Conservation (phyloP, 352 stramenopile species). For the Phytophthora kernoviae region DNA sequence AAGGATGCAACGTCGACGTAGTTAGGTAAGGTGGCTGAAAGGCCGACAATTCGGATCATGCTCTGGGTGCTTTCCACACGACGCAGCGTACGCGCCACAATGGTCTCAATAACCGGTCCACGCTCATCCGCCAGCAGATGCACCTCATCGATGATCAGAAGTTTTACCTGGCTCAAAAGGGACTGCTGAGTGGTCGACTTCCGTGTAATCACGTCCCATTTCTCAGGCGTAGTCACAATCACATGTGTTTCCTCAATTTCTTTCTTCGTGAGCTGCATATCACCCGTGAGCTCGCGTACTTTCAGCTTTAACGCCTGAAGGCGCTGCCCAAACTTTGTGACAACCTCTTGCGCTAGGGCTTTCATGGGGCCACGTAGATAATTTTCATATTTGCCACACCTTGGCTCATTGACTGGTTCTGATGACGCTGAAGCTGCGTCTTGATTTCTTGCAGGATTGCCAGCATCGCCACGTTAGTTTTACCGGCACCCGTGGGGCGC, state of each 20-base stretch:
- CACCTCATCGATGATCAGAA: constrained; percentile 99
- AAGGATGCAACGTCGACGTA: constrained; percentile 99
- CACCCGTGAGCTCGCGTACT: constrained; percentile 96
- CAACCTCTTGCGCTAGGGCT: constrained; percentile 98
- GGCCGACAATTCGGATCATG: constrained; percentile 97
- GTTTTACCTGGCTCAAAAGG: constrained; percentile 89
- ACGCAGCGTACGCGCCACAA: constrained; percentile 98
- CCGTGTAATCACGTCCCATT: constrained; percentile 99
- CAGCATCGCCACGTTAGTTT: constrained; percentile 99
- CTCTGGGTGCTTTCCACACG: constrained; percentile 97
- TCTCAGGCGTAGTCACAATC: constrained; percentile 99
- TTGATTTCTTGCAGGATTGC: constrained; percentile 94
- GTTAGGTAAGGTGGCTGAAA: constrained; percentile 99
- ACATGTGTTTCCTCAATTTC: constrained; percentile 97
- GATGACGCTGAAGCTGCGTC: constrained; percentile 55
- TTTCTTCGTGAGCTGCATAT: constrained; percentile 98
- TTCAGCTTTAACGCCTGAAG: constrained; percentile 61
- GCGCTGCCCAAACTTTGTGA: constrained; percentile 97
- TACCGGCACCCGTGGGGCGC: constrained; percentile 93
- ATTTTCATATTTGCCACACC: constrained; percentile 89
- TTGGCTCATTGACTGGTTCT: constrained; percentile 26
- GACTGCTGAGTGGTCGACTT: constrained; percentile 94
- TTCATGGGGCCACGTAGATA: constrained; percentile 98
- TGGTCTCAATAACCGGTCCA: constrained; percentile 98
- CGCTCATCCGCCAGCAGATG: constrained; percentile 98